Conservation (phyloP, 164 flowering plant species). For the Dillenia turbinata region DNA sequence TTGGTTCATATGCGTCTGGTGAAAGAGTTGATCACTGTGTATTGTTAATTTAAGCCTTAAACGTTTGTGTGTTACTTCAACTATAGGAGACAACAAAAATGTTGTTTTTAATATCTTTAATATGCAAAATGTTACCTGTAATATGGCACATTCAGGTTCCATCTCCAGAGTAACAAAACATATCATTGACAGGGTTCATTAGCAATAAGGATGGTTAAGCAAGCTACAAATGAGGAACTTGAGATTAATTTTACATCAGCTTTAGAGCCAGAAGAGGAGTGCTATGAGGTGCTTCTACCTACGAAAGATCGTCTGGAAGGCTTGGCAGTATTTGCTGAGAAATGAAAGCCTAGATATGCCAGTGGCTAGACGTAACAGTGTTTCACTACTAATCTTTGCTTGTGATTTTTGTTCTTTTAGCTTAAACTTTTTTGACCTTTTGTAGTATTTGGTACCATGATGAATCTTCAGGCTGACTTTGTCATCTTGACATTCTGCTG, state of each 20-base stretch:
- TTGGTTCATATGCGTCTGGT: no score
- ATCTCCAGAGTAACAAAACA: background rate
- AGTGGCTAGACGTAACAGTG: conserved; percentile 20
- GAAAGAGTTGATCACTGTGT: no score
- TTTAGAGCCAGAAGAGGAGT: conserved; percentile 66
- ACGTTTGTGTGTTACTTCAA: no score
- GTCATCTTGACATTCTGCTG: no score
- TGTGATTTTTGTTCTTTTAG: background rate
- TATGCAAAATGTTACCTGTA: no score
- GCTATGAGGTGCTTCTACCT: conserved; percentile 55
- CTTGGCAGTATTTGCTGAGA: conserved; percentile 94
- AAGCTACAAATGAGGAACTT: conserved; percentile 64
- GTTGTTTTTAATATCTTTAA: no score
- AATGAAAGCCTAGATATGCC: conserved; percentile 65
- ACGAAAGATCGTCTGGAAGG: conserved; percentile 90
- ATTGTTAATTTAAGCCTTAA: no score
- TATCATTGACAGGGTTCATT: conserved; percentile 66
- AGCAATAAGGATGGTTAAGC: conserved; percentile 82
- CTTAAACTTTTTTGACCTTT: background rate
- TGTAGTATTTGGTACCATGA: background rate
- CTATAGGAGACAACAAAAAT: no score
- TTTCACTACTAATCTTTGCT: background rate
- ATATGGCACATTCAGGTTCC: no score
- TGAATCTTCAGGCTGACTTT: no score
- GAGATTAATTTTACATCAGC: conserved; percentile 52